A percentile compares a stretch with the other conserved stretches of the same genome.
phyloP scores from a whole-genome alignment of 2,329 filamentous ascomycete species.

The Phoma sp. region DNA sequence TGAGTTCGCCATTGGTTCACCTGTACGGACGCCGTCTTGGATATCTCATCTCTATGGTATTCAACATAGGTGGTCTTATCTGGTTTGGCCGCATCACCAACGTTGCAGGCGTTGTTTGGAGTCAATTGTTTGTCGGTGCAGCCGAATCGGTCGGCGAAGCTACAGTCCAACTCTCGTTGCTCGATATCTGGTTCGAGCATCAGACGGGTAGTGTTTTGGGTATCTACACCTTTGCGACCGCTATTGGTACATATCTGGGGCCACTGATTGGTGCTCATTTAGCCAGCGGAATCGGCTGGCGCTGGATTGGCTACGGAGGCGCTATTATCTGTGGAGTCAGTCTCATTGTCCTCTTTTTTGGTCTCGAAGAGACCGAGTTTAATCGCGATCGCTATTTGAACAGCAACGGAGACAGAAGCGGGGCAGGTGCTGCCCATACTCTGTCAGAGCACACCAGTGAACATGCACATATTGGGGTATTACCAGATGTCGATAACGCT shows the following conservation, averaged over 20 bases:
- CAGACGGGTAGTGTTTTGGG: conserved; percentile 28
- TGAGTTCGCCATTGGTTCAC: conserved; percentile 26
- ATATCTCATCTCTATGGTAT: conserved; percentile 24
- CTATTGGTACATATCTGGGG: conserved; percentile 26
- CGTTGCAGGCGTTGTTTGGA: conserved; percentile 24
- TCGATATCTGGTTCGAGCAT: conserved; percentile 28
- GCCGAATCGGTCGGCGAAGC: conserved; percentile 27
- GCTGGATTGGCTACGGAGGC: conserved; percentile 25
- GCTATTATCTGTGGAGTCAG: conserved; percentile 24
- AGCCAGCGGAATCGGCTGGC: conserved; percentile 24
- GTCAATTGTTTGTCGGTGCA: conserved; percentile 29
- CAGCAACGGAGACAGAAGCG: conserved; percentile 6
- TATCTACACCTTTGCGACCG: conserved; percentile 25
- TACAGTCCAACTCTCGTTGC: conserved; percentile 23
- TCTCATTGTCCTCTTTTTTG: conserved; percentile 22
- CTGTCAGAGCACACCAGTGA: conserved; percentile 10
- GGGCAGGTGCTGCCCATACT: conserved; percentile 15
- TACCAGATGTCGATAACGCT: conserved; percentile 3
- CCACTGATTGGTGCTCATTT: conserved; percentile 24
- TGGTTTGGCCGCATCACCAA: conserved; percentile 28
- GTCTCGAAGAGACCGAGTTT: conserved; percentile 26
- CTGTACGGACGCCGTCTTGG: conserved; percentile 26
- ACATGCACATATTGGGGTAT: conserved; percentile 4
- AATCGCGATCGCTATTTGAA: conserved; percentile 22
- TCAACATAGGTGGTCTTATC: conserved; percentile 27